Conservation (phyloP, 371 early-diverging fungal species). For the Parasitella parasitica region DNA sequence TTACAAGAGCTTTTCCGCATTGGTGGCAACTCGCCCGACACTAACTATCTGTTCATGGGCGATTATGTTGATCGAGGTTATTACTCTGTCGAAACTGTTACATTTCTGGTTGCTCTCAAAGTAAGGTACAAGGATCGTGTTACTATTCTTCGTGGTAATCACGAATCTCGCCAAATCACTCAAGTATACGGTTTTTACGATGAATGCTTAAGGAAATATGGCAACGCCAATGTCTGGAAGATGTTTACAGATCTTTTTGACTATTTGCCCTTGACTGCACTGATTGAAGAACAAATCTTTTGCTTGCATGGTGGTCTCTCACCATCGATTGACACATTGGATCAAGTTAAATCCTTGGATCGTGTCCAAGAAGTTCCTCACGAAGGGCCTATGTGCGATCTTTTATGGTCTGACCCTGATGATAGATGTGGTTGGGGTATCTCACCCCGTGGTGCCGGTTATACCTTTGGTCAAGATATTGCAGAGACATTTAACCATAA, state of each 20-base stretch:
- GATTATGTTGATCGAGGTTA: slow-evolving; percentile 99
- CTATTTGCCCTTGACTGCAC: slow-evolving; percentile 96
- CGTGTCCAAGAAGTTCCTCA: slow-evolving; percentile 99
- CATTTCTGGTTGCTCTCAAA: slow-evolving; percentile 92
- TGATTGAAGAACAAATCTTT: slow-evolving; percentile 76
- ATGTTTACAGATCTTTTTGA: slow-evolving; percentile 99
- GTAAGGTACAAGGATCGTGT: slow-evolving; percentile 97
- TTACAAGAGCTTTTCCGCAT: slow-evolving; percentile 97
- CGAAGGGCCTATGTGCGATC: slow-evolving; percentile 97
- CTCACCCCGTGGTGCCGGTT: slow-evolving; percentile 98
- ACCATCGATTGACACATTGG: slow-evolving; percentile 95
- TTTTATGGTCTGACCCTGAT: slow-evolving; percentile 99
- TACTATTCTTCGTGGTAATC: slow-evolving; percentile 98
- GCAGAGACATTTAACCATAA: slow-evolving; percentile 97
- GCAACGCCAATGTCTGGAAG: slow-evolving; percentile 98
- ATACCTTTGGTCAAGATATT: slow-evolving; percentile 97
- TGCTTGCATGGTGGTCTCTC: slow-evolving; percentile 99
- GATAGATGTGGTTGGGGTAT: slow-evolving; percentile 97
- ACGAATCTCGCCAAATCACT: slow-evolving; percentile 98
- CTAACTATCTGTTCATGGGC: slow-evolving; percentile 99
- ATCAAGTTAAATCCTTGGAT: slow-evolving; percentile 97
- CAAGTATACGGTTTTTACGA: slow-evolving; percentile 99
- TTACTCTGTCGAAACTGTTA: slow-evolving; percentile 97
- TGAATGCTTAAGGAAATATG: slow-evolving; percentile 93
- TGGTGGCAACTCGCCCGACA: slow-evolving; percentile 96